Evolutionary conservation across 2,329 filamentous ascomycete genomes (phyloP).

Genomic region (Albophoma yamanashiensis): DNA sequence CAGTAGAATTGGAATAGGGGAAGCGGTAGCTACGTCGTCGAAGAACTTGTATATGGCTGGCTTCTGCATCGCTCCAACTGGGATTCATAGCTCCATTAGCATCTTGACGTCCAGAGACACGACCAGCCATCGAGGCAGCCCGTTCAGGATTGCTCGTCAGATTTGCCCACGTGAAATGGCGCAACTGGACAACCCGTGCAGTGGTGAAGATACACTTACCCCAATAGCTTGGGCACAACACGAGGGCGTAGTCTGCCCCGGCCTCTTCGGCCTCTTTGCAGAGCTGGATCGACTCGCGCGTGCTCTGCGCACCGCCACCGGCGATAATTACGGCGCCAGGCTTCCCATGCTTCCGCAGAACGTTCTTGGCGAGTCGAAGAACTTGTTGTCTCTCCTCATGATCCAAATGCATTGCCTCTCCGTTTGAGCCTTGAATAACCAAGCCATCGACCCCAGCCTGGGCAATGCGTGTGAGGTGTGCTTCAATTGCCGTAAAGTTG

Average conservation of each 20-base stretch:
- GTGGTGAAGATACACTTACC: slow-evolving; percentile 10
- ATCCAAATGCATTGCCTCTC: slow-evolving; percentile 71
- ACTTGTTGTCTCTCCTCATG: slow-evolving; percentile 60
- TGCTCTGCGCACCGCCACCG: slow-evolving; percentile 66
- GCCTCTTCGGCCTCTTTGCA: slow-evolving; percentile 59
- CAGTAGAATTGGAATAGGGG: slow-evolving; percentile 50
- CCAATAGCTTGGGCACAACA: slow-evolving; percentile 72
- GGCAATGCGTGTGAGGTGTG: slow-evolving; percentile 32
- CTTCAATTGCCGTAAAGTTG: slow-evolving; percentile 18
- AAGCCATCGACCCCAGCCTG: slow-evolving; percentile 64
- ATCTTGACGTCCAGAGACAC: neutral
- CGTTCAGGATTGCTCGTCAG: neutral
- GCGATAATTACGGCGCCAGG: slow-evolving; percentile 45
- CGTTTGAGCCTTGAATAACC: slow-evolving; percentile 73
- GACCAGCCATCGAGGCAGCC: neutral
- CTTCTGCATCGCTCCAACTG: neutral
- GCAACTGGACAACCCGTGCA: neutral
- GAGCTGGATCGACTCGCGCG: slow-evolving; percentile 60
- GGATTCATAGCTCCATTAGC: too few relatives aligned
- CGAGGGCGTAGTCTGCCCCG: slow-evolving; percentile 66
- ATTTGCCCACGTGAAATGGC: neutral
- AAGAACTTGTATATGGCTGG: slow-evolving; percentile 29
- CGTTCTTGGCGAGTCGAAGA: slow-evolving; percentile 43
- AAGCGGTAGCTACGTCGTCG: slow-evolving; percentile 46
- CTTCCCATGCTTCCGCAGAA: slow-evolving; percentile 2